Conservation (phyloP, 352 stramenopile species). For the Phytophthora boehmeriae region DNA sequence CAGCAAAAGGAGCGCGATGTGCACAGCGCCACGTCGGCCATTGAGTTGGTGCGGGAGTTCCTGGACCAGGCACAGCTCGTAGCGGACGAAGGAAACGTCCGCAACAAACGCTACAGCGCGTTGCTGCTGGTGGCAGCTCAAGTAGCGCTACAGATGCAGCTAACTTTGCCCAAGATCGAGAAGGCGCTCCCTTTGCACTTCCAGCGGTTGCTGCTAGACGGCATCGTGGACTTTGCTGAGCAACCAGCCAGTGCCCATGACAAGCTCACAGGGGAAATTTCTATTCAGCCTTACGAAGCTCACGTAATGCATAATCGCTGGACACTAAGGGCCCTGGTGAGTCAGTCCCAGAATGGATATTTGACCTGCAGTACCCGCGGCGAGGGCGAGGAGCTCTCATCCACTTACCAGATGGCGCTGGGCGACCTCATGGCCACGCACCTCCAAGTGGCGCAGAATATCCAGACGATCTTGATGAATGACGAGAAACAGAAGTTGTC, state of each 20-base stretch:
- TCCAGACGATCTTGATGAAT: conserved; percentile 56
- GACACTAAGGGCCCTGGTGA: conserved; percentile 74
- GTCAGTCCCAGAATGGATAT: conserved; percentile 72
- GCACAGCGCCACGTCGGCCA: conserved; percentile 70
- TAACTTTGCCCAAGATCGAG: conserved; percentile 64
- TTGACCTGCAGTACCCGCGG: conserved; percentile 68
- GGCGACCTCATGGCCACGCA: conserved; percentile 63
- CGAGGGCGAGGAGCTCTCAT: conserved; percentile 69
- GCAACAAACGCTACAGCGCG: conserved; percentile 77
- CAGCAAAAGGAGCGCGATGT: conserved; percentile 47
- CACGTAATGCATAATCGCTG: conserved; percentile 77
- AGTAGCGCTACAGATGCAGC: conserved; percentile 76
- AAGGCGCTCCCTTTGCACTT: conserved; percentile 71
- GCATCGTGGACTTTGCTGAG: conserved; percentile 79
- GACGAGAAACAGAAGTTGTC: conserved; percentile 51
- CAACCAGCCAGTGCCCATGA: conserved; percentile 35
- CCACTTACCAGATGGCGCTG: conserved; percentile 73
- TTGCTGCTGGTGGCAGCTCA: conserved; percentile 76
- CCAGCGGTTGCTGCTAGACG: conserved; percentile 81
- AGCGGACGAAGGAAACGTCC: conserved; percentile 71
- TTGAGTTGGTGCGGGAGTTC: conserved; percentile 84
- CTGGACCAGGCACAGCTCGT: conserved; percentile 85
- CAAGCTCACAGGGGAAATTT: conserved; percentile 39
- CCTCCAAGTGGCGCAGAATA: conserved; percentile 65
- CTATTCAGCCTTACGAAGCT: conserved; percentile 51